Evolutionary conservation across 2,329 filamentous ascomycete species (phyloP).

Genomic region (Diaporthe sp.): DNA sequence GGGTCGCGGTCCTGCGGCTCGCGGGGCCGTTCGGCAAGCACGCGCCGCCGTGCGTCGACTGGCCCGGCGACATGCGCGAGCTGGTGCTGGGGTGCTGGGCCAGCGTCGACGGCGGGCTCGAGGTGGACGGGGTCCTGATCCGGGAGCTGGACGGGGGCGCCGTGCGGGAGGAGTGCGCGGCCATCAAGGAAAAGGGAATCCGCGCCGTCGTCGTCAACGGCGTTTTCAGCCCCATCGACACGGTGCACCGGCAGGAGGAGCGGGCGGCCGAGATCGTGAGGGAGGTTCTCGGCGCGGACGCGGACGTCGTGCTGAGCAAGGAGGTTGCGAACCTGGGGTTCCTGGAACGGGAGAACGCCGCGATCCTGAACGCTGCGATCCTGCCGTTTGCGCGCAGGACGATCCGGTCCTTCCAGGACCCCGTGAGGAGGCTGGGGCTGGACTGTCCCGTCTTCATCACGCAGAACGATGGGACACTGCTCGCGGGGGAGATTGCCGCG

Average conservation of each 20-base stretch:
- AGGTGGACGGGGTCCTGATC: constrained; percentile 65
- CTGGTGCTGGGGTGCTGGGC: constrained; percentile 62
- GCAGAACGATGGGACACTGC: constrained; percentile 74
- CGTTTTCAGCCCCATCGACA: constrained; percentile 68
- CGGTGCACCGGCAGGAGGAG: constrained; percentile 63
- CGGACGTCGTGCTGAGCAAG: constrained; percentile 64
- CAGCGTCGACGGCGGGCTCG: constrained; percentile 63
- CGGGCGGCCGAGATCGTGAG: constrained; percentile 59
- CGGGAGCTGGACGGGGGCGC: constrained; percentile 58
- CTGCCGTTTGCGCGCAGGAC: constrained; percentile 69
- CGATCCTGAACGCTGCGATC: constrained; percentile 75
- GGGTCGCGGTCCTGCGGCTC: constrained; percentile 68
- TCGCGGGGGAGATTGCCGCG: constrained; percentile 67
- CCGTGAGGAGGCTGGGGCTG: constrained; percentile 64
- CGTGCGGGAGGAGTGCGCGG: constrained; percentile 55
- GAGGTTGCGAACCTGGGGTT: constrained; percentile 68
- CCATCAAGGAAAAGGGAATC: constrained; percentile 59
- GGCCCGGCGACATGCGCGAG: constrained; percentile 62
- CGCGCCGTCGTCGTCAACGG: constrained; percentile 63
- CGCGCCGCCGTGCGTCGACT: constrained; percentile 66
- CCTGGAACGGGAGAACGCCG: constrained; percentile 75
- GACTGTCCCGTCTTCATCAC: constrained; percentile 71
- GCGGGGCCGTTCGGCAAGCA: constrained; percentile 68
- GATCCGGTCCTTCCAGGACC: constrained; percentile 67
- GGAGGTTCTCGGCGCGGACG: constrained; percentile 53